These are phyloP conservation scores for Cytospora mali DNA, from an alignment of 2,329 filamentous ascomycete genomes.

Conservation along the genomic window DNA sequence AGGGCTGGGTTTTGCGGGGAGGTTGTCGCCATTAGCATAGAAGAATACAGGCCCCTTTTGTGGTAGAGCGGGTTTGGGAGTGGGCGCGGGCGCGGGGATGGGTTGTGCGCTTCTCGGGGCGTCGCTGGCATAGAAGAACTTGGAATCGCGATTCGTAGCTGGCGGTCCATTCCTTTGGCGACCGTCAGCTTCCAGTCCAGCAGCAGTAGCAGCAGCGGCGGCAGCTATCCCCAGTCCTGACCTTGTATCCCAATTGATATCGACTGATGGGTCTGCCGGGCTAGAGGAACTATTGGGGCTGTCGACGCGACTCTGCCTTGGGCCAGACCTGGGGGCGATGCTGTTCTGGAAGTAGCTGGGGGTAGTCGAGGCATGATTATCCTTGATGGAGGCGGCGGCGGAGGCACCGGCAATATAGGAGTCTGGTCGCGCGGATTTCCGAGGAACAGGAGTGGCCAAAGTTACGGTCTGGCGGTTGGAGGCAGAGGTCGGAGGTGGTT, in stretches of 20 bases:
- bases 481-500: conserved; percentile 11
- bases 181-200: conserved; percentile 34
- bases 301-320: conserved; percentile 71
- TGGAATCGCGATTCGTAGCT: conserved; percentile 52
- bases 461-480: conserved; percentile 37
- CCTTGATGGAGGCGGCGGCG: conserved; percentile 41
- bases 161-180: conserved; percentile 35
- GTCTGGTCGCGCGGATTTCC: conserved; percentile 37
- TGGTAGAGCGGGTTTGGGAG: conserved; percentile 30
- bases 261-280: conserved; percentile 37
- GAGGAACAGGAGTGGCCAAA: conserved; percentile 46
- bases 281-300: conserved; percentile 68
- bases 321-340: conserved; percentile 77
- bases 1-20: conserved; percentile 41
- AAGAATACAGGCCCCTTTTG: conserved; percentile 53
- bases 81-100: conserved; percentile 45
- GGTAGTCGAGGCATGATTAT: conserved; percentile 57
- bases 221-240: conserved; percentile 40
- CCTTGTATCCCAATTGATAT: conserved; percentile 43
- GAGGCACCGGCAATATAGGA: conserved; percentile 25
- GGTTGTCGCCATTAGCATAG: conserved; percentile 55
- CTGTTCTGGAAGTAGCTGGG: conserved; percentile 64
- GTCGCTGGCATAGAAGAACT: conserved; percentile 93
- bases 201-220: conserved; percentile 29
- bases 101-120: conserved; percentile 52